Conservation (phyloP, 371 early-diverging fungal species). For the Smittium mucronatum region DNA sequence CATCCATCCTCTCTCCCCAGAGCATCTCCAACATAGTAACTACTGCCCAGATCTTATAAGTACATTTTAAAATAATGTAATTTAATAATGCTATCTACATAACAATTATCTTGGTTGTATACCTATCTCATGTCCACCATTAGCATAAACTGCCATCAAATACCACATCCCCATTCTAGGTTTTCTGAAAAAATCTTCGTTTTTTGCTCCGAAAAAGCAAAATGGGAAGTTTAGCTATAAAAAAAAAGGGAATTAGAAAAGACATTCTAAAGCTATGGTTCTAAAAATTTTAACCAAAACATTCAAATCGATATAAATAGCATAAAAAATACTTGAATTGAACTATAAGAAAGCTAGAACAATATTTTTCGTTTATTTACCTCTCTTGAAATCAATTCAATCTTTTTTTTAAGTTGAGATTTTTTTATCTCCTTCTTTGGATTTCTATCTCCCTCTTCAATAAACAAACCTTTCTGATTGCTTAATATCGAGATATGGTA, state of each 20-base stretch:
- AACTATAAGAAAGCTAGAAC: no score
- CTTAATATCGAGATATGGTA: slow-evolving; percentile 57
- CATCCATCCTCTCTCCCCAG: slow-evolving; percentile 60
- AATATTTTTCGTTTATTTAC: no score
- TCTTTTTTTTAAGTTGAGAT: neutral
- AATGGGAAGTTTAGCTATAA: slow-evolving; percentile 16
- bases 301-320: no score
- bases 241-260: no score
- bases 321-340: no score
- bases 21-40: slow-evolving; percentile 79
- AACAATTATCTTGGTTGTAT: neutral
- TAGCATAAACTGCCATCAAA: slow-evolving; percentile 25
- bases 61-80: slow-evolving; percentile 14
- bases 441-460: slow-evolving; percentile 8
- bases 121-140: slow-evolving; percentile 20
- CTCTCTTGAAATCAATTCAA: slow-evolving; percentile 15
- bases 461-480: slow-evolving; percentile 55
- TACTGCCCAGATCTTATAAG: slow-evolving; percentile 31
- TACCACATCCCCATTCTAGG: slow-evolving; percentile 76
- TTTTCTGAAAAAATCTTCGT: slow-evolving; percentile 49
- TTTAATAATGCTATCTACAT: no score
- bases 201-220: slow-evolving; percentile 14
- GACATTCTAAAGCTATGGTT: no score
- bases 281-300: no score
- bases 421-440: neutral